These are phyloP conservation scores for Verticillium longisporum DNA, from an alignment of 2,329 filamentous ascomycete species.

Conservation along the genomic window DNA sequence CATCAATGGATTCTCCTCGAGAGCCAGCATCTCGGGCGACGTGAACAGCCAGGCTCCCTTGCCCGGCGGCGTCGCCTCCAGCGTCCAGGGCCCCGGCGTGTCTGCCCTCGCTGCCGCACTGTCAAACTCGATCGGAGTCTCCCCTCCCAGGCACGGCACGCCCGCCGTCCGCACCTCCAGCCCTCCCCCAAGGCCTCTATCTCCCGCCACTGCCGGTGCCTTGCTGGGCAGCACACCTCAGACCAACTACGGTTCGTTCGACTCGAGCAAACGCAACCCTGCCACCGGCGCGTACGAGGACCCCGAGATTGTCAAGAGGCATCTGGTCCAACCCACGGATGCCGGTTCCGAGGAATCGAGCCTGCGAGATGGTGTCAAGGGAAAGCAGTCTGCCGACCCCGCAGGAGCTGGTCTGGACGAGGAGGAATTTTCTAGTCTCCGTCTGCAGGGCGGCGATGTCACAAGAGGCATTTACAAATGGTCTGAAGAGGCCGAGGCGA, in stretches of 20 bases:
- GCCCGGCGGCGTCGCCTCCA: constrained; percentile 52
- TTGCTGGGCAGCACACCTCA: constrained; percentile 40
- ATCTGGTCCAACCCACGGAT: constrained; percentile 68
- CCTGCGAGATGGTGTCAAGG: constrained; percentile 38
- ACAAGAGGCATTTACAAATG: constrained; percentile 94
- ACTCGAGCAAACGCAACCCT: constrained; percentile 52
- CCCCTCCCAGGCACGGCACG: constrained; percentile 64
- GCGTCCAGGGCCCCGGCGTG: constrained; percentile 68
- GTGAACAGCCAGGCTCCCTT: constrained; percentile 53
- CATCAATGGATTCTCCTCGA: constrained; percentile 23
- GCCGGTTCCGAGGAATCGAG: constrained; percentile 40
- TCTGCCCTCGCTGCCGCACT: constrained; percentile 88
- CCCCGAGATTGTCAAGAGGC: constrained; percentile 82
- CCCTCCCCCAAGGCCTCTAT: constrained; percentile 36
- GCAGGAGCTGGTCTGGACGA: constrained; percentile 40
- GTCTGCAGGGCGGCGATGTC: constrained; percentile 88
- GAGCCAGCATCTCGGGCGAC: constrained; percentile 29
- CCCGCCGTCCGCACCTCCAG: constrained; percentile 54
- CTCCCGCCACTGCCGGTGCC: constrained; percentile 34
- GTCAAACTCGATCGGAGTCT: constrained; percentile 63
- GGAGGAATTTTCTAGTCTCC: constrained; percentile 89
- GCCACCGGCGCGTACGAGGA: constrained; percentile 66
- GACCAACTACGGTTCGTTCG: constrained; percentile 82
- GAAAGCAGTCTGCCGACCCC: constrained; percentile 42
- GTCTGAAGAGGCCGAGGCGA: constrained; percentile 79